Base-by-base conservation (phyloP, 176 grass and related monocot genomes). In the Carex scoparia region DNA sequence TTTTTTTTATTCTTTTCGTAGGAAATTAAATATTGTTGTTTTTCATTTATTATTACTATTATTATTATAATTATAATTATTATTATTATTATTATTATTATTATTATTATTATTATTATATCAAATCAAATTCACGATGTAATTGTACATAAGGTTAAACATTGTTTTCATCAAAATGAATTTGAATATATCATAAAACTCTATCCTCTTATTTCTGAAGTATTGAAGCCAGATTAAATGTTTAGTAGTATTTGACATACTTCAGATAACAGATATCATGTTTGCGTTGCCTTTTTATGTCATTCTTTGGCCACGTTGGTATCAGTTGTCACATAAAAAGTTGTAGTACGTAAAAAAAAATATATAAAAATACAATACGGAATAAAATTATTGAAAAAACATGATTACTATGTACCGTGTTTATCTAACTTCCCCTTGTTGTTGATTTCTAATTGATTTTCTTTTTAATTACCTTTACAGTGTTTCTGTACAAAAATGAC, bases 401-500 rank as follows among this genome's bases (percentile, higher is more conserved):
- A 11, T 73, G 18, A 73, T 73, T 49, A 23, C 49, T 40, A 27
- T 3, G 49, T 14, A 56, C 55, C 5, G 3, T 3, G 2, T 54
- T 56, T 6, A 10, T 81, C 0, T 10, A 11, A 37, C 0, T 59
- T 72, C 6, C 42, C 0, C 8, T 35, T 28, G 48, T n/a, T 7
- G 10, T 10, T 56, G 3, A 14, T 78, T 27, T 23, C 10, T 7
- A 60, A 35, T 59, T 63, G 42, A 80, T 1, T 64, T n/a, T 66
- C 18, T 35, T 16, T 56, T 58, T 37, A 9, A 11, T 27, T 32
- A 65, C 1, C 14, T 19, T 3, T 9, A 13, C 83, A 97, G 95
- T 90, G 81, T 97, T 97, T 79, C 80, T 82, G 87, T 94, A 91
- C 92, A 91, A 69, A 92, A 97, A 94, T 81, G 91, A 94, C 85